Conservation (phyloP, 768 basidiomycete species). For the Phaffia tasmanica region DNA sequence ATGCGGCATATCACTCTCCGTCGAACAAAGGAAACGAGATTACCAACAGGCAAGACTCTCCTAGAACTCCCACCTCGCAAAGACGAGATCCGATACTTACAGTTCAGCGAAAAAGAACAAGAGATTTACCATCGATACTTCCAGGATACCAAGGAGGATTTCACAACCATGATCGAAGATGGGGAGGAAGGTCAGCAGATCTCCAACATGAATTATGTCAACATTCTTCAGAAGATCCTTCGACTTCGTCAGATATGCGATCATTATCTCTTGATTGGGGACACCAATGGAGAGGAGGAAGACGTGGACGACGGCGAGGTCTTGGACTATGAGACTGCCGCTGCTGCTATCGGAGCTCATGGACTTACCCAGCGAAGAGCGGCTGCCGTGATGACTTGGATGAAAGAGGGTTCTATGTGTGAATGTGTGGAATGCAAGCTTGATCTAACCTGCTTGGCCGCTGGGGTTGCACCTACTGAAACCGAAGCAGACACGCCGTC, state of each 20-base stretch:
- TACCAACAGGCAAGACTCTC: slow-evolving; percentile 68
- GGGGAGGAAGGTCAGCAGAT: slow-evolving; percentile 67
- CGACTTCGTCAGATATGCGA: slow-evolving; percentile 96
- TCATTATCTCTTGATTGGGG: slow-evolving; percentile 73
- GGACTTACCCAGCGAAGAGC: slow-evolving; percentile 67
- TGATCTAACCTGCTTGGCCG: slow-evolving; percentile 53
- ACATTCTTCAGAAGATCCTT: slow-evolving; percentile 89
- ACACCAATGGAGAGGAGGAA: slow-evolving; percentile 30
- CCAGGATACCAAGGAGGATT: slow-evolving; percentile 80
- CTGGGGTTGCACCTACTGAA: slow-evolving; percentile 41
- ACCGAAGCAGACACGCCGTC: slow-evolving; percentile 47
- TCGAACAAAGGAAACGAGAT: slow-evolving; percentile 82
- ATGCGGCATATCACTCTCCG: slow-evolving; percentile 95
- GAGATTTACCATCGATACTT: slow-evolving; percentile 80
- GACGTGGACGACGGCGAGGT: slow-evolving; percentile 43
- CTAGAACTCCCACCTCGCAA: slow-evolving; percentile 80
- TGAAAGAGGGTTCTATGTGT: slow-evolving; percentile 75
- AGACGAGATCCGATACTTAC: slow-evolving; percentile 73
- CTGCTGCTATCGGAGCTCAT: slow-evolving; percentile 60
- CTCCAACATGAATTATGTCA: slow-evolving; percentile 94
- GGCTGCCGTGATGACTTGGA: slow-evolving; percentile 65
- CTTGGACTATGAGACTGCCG: slow-evolving; percentile 64
- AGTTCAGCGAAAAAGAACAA: slow-evolving; percentile 71
- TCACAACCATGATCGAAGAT: slow-evolving; percentile 36
- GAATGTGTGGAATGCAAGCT: slow-evolving; percentile 77